Base-by-base conservation (phyloP, 495 filamentous ascomycete genomes). In the Letharia lupina region DNA sequence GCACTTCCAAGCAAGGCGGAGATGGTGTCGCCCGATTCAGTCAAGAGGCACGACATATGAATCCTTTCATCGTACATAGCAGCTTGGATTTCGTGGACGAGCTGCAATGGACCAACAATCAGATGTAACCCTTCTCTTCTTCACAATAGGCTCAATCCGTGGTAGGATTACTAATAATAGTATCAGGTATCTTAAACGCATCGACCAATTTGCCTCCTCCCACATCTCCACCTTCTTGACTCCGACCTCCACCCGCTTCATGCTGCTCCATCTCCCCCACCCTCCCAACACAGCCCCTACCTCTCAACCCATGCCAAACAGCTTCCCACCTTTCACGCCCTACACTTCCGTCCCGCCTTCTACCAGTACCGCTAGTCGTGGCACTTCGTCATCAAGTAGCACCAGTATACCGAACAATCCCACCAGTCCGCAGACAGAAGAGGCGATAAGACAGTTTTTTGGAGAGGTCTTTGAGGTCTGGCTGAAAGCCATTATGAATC, bases 401-500 rank as follows among this genome's bases (percentile, higher is more conserved):
- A 67, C 50, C 58, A 85, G 85, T 28, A 85, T 92, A 57, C 88
- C 84, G 31, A 87, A 89, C 58, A 96, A 94, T 73, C 91, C 92
- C 3, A 93, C 87, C 0, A 84, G 84, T 42, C 86, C 91, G 40
- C 90, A 92, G 76, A 92, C 91, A 8, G 94, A 98, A 77, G 94
- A 98, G 75, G 93, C 94, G 0, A 88, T 98, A 66, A 83, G 90
- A 71, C 88, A 89, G 75, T 98, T 98, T 78, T 95, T 98, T 79
- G 80, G 79, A 8, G 94, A 98, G 73, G 89, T 96, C 16, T 97
- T 96, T 75, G 94, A 98, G 75, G 87, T 82, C 65, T 98, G 93
- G 84, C 82, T 96, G 57, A 98, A 98, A 82, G 89, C 91, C n/a
- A 84, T 92, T 48, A 97, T 98, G 94, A 96, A 85, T 74, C 94